These are phyloP conservation scores for Bacidia gigantensis DNA, from an alignment of 495 filamentous ascomycete genomes.

Conservation along the genomic window DNA sequence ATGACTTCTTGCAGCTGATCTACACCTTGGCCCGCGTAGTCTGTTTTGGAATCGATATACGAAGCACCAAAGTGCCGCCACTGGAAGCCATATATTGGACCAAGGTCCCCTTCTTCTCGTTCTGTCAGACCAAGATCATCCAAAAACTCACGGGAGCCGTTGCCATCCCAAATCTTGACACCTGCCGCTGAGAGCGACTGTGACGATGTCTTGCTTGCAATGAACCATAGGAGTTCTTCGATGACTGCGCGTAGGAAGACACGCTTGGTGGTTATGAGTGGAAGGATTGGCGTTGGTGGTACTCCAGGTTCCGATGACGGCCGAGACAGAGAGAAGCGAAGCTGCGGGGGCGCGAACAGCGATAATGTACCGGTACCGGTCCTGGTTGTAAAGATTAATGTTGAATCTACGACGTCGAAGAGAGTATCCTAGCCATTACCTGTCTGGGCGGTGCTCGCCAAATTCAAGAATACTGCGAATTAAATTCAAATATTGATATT, in stretches of 20 bases:
- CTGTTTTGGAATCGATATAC: conserved; percentile 62
- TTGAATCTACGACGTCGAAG: background rate
- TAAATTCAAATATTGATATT: conserved; percentile 64
- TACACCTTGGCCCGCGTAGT: conserved; percentile 80
- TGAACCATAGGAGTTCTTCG: conserved; percentile 94
- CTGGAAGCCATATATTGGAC: conserved; percentile 96
- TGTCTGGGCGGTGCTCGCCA: conserved; percentile 71
- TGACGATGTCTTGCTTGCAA: conserved; percentile 68
- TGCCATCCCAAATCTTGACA: conserved; percentile 97
- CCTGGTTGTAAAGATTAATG: conserved; percentile 25
- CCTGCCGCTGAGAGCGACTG: conserved; percentile 56
- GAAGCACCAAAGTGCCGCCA: conserved; percentile 96
- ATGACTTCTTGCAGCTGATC: conserved; percentile 85
- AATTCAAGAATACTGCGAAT: conserved; percentile 59
- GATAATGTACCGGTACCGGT: conserved; percentile 88
- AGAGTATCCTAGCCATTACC: conserved; percentile 24
- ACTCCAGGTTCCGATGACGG: conserved; percentile 21
- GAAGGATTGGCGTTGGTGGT: conserved; percentile 47
- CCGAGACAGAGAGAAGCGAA: conserved; percentile 72
- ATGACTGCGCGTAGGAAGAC: conserved; percentile 87
- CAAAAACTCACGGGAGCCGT: conserved; percentile 78
- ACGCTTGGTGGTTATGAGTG: conserved; percentile 91
- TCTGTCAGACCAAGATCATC: conserved; percentile 68
- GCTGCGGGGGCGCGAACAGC: conserved; percentile 70
- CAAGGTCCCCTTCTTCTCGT: conserved; percentile 75